Evolutionary conservation across 306 rosid species (phyloP).

Genomic region (Luffa aegyptiaca): DNA sequence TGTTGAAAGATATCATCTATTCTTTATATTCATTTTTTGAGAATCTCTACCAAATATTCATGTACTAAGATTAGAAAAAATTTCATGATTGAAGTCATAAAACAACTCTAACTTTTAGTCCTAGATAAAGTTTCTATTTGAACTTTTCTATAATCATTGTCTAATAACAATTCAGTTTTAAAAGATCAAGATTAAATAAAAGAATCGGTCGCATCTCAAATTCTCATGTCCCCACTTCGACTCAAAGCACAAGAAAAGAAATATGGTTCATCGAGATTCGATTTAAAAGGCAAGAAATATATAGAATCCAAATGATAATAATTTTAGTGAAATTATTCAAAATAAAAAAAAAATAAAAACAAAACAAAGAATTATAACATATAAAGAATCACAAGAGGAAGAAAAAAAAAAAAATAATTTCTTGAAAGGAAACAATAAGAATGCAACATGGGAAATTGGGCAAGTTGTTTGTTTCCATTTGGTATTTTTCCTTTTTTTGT

Average conservation of each 20-base stretch:
- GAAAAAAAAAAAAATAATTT: too few species aligned
- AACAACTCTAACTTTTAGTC: not conserved
- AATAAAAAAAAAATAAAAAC: not conserved
- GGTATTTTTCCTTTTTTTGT: not conserved
- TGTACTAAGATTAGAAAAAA: too few species aligned
- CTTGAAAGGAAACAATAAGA: not conserved
- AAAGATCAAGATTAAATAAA: not conserved
- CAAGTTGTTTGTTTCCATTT: not conserved
- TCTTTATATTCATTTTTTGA: too few species aligned
- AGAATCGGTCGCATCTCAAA: not conserved
- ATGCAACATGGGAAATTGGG: not conserved
- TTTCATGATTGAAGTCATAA: not conserved
- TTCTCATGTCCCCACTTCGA: not conserved
- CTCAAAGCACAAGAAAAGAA: too few species aligned
- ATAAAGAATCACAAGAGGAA: not conserved
- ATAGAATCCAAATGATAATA: too few species aligned
- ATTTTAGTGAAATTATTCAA: not conserved
- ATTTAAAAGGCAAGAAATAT: too few species aligned
- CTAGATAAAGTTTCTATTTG: not conserved
- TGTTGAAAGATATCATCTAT: too few species aligned
- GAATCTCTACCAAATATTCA: too few species aligned
- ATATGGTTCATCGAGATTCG: not conserved
- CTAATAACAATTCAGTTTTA: not conserved
- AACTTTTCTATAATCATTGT: not conserved
- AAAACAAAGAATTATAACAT: not conserved